These are phyloP conservation scores for Cryphonectria naterciae DNA, from an alignment of 2,329 filamentous ascomycete species.

Conservation along the genomic window DNA sequence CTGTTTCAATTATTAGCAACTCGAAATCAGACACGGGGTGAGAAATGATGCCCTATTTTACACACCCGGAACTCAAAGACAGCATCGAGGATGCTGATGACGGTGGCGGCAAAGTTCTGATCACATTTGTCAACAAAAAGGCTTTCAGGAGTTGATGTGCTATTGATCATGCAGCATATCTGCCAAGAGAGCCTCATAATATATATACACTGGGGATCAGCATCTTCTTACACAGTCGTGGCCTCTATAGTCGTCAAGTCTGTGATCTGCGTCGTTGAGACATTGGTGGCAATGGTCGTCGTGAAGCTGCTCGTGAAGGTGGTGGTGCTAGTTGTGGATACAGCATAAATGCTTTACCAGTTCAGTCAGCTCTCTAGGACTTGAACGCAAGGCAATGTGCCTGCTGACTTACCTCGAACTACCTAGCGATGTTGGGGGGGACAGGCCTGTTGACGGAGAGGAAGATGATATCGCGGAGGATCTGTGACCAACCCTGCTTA, in stretches of 20 bases:
- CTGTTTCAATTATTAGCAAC: conserved; percentile 6
- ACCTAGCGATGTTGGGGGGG: conserved; percentile 6
- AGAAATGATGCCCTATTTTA: not conserved
- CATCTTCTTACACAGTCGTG: conserved; percentile 12
- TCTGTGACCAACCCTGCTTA: not conserved
- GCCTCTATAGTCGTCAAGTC: conserved; percentile 21
- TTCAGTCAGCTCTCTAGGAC: no score
- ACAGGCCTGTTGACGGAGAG: conserved; percentile 6
- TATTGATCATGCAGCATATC: not conserved
- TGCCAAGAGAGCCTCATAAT: not conserved
- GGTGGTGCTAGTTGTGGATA: conserved; percentile 12
- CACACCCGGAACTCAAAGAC: not conserved
- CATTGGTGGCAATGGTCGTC: conserved; percentile 27
- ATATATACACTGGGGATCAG: not conserved
- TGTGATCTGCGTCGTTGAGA: conserved; percentile 27
- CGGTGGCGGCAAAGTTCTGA: conserved; percentile 3
- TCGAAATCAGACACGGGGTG: not conserved
- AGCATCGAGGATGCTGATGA: not conserved
- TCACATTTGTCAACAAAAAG: not conserved
- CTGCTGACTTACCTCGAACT: conserved; percentile 4
- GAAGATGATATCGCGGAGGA: not conserved
- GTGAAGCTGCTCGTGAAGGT: conserved; percentile 26
- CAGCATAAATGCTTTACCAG: not conserved
- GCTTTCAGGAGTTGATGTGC: not conserved
- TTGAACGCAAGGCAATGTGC: not conserved